Evolutionary conservation across 1,284 basidiomycete species (phyloP), one percentile per base, ranked within the genome.

Genomic region (Rugosomyces carneus): DNA sequence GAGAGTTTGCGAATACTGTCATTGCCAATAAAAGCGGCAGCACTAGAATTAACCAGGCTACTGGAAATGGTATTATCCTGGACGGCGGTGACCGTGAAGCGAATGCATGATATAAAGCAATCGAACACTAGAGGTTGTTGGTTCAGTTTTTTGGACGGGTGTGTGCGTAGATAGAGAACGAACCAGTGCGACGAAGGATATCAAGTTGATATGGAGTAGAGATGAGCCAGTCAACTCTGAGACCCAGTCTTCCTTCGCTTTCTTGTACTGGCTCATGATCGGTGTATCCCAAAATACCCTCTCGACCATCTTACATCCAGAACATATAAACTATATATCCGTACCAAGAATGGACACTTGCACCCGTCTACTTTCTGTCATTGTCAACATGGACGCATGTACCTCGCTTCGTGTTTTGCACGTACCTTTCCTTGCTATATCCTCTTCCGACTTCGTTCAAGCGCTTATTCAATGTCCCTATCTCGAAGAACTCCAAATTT

Each of bases 201-300:
- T 69, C 36, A 78, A 54, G 61, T 93, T 93, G 58, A 96, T 73
- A 58, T 86, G 81, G 1, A 65, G 66, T 8, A 96, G 71, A 3
- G 81, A 81, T 0, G 88, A 88, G 1, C 94, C 94, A 2, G 76
- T 78, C 64, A 79, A 80, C 37, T 84, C 81, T 13, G 90, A 84
- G 38, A 94, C 88, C 59, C 93, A 98, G 0, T 80, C 82, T 69
- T 94, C 89, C 66, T 97, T 97, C 19, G 77, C 80, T 13, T 73
- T 55, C 66, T 93, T 94, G 75, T 96, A 96, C 44, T n/a, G n/a
- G n/a, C n/a, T n/a, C n/a, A n/a, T n/a, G n/a, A n/a, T n/a, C n/a
- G 60, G 58, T 5, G 55, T 61, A 20, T 57, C 59, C 29, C 48
- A 54, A 10, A 26, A 49, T 10, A 34, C 55, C 8, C 55, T 66